Evolutionary conservation across 2,329 filamentous ascomycete species (phyloP).

Genomic region (Colletotrichum noveboracense): DNA sequence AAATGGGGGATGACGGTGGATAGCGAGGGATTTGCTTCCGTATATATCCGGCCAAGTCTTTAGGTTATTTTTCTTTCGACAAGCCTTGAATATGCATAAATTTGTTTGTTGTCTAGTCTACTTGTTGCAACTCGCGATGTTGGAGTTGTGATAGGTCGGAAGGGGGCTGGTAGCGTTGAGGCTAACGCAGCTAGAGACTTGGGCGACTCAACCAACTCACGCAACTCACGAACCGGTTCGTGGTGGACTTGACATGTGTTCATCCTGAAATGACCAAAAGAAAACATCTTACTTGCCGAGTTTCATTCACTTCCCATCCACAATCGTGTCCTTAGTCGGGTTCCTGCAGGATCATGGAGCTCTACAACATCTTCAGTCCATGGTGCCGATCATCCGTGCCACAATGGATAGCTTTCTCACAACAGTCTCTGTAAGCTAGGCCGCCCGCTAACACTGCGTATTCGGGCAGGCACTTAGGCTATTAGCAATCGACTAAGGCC

Average conservation of each 20-base stretch:
- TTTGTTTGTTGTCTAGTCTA: not conserved
- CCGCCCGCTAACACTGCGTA: not conserved
- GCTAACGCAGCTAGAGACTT: slow-evolving; percentile 3
- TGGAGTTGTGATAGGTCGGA: not conserved
- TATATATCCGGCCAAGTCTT: not conserved
- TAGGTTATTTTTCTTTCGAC: not conserved
- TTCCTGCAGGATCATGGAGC: not conserved
- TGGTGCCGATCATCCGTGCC: not conserved
- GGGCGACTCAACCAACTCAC: not conserved
- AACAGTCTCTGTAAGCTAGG: not conserved
- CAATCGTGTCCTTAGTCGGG: not conserved
- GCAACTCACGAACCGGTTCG: not conserved
- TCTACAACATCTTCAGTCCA: not conserved
- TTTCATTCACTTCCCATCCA: not conserved
- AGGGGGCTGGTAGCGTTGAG: not conserved
- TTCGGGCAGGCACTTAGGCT: accelerated
- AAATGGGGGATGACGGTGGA: not conserved
- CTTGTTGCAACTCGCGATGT: not conserved
- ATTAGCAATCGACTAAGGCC: not conserved
- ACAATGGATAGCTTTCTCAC: not conserved
- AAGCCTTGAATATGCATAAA: not conserved
- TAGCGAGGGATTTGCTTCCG: not conserved
- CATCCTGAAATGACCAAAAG: not conserved
- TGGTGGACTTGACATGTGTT: not conserved
- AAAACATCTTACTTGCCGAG: no score